Conservation (phyloP, 768 basidiomycete genomes). For the Suillus discolor region DNA sequence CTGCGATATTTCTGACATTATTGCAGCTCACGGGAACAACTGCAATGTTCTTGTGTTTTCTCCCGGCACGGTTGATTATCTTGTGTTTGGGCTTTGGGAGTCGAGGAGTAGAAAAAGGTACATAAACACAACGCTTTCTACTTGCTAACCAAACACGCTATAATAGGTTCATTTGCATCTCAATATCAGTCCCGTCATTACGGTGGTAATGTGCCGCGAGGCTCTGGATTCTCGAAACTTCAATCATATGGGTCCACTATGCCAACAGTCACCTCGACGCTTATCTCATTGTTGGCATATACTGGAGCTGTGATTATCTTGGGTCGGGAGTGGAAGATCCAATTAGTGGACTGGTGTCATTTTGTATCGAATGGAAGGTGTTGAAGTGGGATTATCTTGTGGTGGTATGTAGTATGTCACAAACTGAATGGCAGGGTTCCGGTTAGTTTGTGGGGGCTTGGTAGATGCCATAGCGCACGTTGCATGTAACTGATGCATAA, state of each 20-base stretch:
- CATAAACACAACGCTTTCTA: too few relatives aligned
- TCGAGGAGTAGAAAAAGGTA: not conserved
- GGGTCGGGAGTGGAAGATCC: not conserved
- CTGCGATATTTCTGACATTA: not conserved
- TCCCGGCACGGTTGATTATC: not conserved
- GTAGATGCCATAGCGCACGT: not conserved
- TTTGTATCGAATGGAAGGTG: not conserved
- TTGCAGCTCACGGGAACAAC: too few relatives aligned
- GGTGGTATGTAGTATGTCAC: not conserved
- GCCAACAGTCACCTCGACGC: not conserved
- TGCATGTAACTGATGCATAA: not conserved
- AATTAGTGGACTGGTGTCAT: not conserved
- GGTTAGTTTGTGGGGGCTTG: not conserved
- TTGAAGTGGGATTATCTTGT: not conserved
- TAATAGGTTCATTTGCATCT: conserved; percentile 9
- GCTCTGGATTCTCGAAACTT: conserved; percentile 8
- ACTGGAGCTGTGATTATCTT: not conserved
- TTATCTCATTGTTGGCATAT: not conserved
- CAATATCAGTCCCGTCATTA: conserved; percentile 9
- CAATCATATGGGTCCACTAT: conserved; percentile 9
- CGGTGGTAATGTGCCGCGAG: conserved; percentile 8
- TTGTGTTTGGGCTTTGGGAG: not conserved
- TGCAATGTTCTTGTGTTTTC: not conserved
- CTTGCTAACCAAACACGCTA: not conserved
- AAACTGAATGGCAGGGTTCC: not conserved